These are phyloP conservation scores for Bipolaris gigantea DNA, from an alignment of 2,329 filamentous ascomycete species.

Conservation along the genomic window DNA sequence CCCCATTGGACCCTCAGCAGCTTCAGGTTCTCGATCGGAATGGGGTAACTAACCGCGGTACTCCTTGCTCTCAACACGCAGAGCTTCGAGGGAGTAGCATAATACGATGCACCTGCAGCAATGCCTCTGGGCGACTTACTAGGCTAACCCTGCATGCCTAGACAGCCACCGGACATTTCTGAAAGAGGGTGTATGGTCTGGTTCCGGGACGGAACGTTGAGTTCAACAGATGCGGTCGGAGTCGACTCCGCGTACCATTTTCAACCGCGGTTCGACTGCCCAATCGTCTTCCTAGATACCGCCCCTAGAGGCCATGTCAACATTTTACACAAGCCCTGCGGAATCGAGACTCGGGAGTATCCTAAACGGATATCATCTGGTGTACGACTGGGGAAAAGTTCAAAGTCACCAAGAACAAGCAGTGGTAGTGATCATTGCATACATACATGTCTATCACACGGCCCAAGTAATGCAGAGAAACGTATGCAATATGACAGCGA, in stretches of 20 bases:
- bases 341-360: not conserved
- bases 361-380: not conserved
- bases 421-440: not conserved
- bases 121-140: not conserved
- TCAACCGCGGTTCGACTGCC: not conserved
- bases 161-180: constrained; percentile 5
- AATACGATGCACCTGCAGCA: not conserved
- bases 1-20: not conserved
- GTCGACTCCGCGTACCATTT: constrained; percentile 2
- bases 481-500: not conserved
- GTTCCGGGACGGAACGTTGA: constrained; percentile 3
- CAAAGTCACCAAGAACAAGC: not conserved
- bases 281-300: not conserved
- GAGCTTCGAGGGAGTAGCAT: not conserved
- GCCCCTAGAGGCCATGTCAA: not conserved
- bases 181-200: constrained; percentile 1
- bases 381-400: not conserved
- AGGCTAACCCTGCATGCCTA: constrained; percentile 7
- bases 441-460: not conserved
- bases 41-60: not conserved
- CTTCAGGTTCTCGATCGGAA: not conserved
- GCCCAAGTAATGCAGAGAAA: not conserved
- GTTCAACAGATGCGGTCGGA: constrained; percentile 2
- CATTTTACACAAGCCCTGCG: not conserved
- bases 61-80: not conserved